Percentiles rank a stretch among this genome's conserved stretches.
Evolutionary conservation across 2,329 filamentous ascomycete genomes (phyloP).

Genomic region (Ophioceras dolichostomum): DNA sequence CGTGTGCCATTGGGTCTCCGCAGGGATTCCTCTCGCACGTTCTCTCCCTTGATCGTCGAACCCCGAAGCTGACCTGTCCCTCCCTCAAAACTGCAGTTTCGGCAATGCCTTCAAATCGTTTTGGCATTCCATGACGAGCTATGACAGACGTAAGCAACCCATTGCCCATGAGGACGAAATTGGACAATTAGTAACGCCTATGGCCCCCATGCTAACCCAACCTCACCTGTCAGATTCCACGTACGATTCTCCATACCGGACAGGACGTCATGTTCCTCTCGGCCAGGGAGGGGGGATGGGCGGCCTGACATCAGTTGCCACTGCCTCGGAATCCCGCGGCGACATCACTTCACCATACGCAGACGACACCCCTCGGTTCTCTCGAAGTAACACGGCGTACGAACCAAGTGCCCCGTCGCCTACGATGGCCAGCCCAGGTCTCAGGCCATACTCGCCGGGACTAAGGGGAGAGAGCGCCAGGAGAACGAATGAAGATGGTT

Average conservation of each 20-base stretch:
- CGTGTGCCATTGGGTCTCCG: no score
- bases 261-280: constrained; percentile 80
- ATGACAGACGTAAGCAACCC: constrained; percentile 49
- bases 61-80: no score
- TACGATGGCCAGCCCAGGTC: constrained; percentile 38
- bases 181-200: no score
- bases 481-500: constrained; percentile 51
- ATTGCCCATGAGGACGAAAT: not conserved
- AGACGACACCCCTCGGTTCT: constrained; percentile 49
- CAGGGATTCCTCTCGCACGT: no score
- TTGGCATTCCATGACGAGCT: constrained; percentile 82
- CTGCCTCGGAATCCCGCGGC: constrained; percentile 76
- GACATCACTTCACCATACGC: constrained; percentile 72
- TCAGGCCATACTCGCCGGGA: constrained; percentile 77
- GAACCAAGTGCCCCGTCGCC: constrained; percentile 34
- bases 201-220: no score
- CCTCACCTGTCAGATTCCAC: constrained; percentile 91
- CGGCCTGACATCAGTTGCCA: constrained; percentile 77
- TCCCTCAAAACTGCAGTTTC: constrained; percentile 40
- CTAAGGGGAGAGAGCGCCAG: constrained; percentile 67
- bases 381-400: constrained; percentile 40
- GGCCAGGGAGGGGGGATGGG: constrained; percentile 58
- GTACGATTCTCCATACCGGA: constrained; percentile 86
- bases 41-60: no score
- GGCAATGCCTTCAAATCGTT: constrained; percentile 71